Evolutionary conservation across 1,284 basidiomycete genomes (phyloP), one percentile per base, ranked within the genome.

Genomic region (Apiotrichum gamsii): DNA sequence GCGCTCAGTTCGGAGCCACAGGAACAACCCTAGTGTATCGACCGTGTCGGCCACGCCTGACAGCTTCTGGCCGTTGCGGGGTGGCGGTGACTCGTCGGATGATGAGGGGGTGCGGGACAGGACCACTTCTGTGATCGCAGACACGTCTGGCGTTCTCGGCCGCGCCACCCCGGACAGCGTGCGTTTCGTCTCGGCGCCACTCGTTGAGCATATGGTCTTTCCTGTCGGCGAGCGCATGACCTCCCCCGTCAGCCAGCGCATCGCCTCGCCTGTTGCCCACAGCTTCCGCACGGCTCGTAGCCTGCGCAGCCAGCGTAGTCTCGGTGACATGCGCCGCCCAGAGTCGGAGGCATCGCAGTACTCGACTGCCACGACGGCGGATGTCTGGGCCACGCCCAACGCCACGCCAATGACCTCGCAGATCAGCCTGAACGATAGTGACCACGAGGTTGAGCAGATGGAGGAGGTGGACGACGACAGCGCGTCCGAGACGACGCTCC

Each of bases 401-500:
- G 39, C 25, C 11, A 28, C 25, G 8, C 25, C 25, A n/a, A 16
- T n/a, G 21, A 33, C 4, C 25, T 25, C 15, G 23, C 36, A 3
- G 39, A 32, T 11, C 20, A 6, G 10, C 24, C 16, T 15, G 10
- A 21, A 29, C 5, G 43, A 43, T 29, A 39, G 35, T 11, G 43
- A 49, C 21, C 39, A 43, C 18, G 50, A 47, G 9, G 34, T 48
- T 8, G n/a, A n/a, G n/a, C n/a, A n/a, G n/a, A n/a, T n/a, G n/a
- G n/a, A n/a, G n/a, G n/a, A n/a, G n/a, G n/a, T n/a, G n/a, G n/a
- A n/a, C n/a, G 25, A 28, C 25, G 25, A 28, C 25, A 28, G 25
- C 25, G 6, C 15, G 2, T 45, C 54, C 16, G 51, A 54, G 5
- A 43, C 50, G n/a, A 52, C 57, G 4, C 39, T 51, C 16, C 51